Evolutionary conservation across 2,329 filamentous ascomycete species (phyloP).

Genomic region (Fusarium foetens): DNA sequence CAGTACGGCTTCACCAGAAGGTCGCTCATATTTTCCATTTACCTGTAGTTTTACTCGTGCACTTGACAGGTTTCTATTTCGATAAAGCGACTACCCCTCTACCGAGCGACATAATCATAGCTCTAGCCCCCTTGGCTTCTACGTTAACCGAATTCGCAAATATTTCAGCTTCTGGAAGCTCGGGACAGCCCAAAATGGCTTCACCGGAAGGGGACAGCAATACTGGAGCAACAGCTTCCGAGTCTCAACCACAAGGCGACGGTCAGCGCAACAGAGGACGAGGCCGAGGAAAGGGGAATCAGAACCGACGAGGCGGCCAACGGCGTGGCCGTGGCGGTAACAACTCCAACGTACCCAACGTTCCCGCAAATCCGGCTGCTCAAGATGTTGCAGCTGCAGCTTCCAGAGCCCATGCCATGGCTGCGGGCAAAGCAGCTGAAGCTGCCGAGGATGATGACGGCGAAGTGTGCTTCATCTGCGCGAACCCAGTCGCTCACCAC

Average conservation of each 20-base stretch:
- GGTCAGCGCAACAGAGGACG: slow-evolving; percentile 53
- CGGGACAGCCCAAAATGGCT: slow-evolving; percentile 27
- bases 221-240: slow-evolving; percentile 24
- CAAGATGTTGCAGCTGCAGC: slow-evolving; percentile 47
- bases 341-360: slow-evolving; percentile 23
- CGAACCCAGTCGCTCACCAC: slow-evolving; percentile 86
- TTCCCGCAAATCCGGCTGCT: slow-evolving; percentile 46
- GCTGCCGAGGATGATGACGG: slow-evolving; percentile 65
- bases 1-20: neutral
- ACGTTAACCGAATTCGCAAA: slow-evolving; percentile 8
- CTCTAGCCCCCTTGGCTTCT: neutral
- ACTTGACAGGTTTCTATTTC: neutral
- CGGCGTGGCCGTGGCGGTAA: slow-evolving; percentile 47
- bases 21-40: neutral
- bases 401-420: slow-evolving; percentile 52
- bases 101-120: slow-evolving; percentile 23
- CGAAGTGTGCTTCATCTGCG: slow-evolving; percentile 97
- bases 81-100: slow-evolving; percentile 6
- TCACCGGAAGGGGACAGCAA: slow-evolving; percentile 27
- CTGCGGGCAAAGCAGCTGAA: slow-evolving; percentile 37
- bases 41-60: neutral
- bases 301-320: slow-evolving; percentile 51
- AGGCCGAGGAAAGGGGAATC: slow-evolving; percentile 55
- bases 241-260: slow-evolving; percentile 38
- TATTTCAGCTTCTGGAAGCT: neutral